Percentiles rank a stretch among this genome's conserved stretches.
Evolutionary conservation across 257 asterid genomes (phyloP).

Genomic region (Hygrophila difformis): DNA sequence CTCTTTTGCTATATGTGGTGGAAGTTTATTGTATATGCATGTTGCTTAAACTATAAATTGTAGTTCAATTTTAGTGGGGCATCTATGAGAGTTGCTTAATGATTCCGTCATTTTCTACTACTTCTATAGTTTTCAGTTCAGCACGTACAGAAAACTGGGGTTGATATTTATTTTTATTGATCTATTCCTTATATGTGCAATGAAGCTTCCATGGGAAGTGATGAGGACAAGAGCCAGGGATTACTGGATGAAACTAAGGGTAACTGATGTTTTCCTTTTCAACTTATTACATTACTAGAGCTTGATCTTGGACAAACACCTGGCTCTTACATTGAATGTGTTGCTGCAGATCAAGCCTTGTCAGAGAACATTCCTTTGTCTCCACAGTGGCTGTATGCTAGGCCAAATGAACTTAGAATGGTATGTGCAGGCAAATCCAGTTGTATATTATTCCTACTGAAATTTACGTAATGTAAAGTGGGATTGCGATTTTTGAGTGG

Average conservation of each 20-base stretch:
- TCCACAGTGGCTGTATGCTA: slow-evolving; percentile 94
- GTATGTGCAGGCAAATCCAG: slow-evolving; percentile 22
- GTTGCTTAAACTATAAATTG: slow-evolving; percentile 7
- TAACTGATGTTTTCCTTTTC: slow-evolving; percentile 18
- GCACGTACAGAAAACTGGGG: background rate
- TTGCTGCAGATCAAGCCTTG: slow-evolving; percentile 64
- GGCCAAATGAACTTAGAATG: slow-evolving; percentile 66
- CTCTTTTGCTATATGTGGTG: slow-evolving; percentile 6
- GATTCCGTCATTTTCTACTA: slow-evolving; percentile 4
- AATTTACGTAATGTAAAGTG: slow-evolving; percentile 1
- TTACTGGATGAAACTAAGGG: slow-evolving; percentile 77
- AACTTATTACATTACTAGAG: slow-evolving; percentile 7
- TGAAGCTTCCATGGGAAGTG: slow-evolving; percentile 52
- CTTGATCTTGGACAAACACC: background rate
- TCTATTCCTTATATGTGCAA: slow-evolving; percentile 5
- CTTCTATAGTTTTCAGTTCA: slow-evolving; percentile 3
- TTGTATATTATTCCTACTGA: background rate
- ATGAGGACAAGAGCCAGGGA: slow-evolving; percentile 64
- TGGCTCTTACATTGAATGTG: too few relatives aligned
- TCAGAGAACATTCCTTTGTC: slow-evolving; percentile 88
- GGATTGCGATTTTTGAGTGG: background rate
- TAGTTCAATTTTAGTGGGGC: slow-evolving; percentile 3
- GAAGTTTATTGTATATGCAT: background rate
- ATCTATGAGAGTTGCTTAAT: slow-evolving; percentile 5
- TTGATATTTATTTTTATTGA: slow-evolving; percentile 4